phyloP scores from a whole-genome alignment of 768 basidiomycete species.

The Filobasidium floriforme region DNA sequence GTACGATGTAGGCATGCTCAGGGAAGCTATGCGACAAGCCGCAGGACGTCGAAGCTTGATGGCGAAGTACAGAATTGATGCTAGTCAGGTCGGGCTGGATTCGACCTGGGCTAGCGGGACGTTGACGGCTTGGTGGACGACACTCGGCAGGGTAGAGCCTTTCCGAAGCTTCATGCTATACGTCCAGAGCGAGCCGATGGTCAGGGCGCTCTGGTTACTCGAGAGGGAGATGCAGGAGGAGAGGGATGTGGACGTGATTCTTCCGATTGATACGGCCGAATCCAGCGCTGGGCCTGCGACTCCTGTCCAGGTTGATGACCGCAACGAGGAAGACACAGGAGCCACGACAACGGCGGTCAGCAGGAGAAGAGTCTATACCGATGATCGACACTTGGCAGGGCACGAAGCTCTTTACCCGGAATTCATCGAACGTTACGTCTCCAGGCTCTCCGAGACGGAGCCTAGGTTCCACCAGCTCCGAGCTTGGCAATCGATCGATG shows the following conservation, averaged over 20 bases:
- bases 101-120: background rate
- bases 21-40: background rate
- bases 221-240: background rate
- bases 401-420: constrained; percentile 2
- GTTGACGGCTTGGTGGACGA: background rate
- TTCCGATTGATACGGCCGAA: background rate
- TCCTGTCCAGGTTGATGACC: background rate
- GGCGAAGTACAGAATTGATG: background rate
- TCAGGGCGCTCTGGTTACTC: background rate
- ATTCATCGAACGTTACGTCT: constrained; percentile 7
- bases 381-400: background rate
- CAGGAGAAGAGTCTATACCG: background rate
- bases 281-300: background rate
- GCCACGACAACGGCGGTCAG: background rate
- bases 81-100: background rate
- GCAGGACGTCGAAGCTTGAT: background rate
- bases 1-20: background rate
- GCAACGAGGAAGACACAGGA: background rate
- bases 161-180: background rate
- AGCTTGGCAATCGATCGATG: constrained; percentile 4
- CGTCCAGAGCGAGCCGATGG: background rate
- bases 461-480: constrained; percentile 1
- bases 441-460: constrained; percentile 3
- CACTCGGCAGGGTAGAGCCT: background rate
- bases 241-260: background rate